Percentiles rank a stretch among this genome's conserved stretches.
phyloP scores from a whole-genome alignment of 768 basidiomycete species.

The Mycena haematopus region DNA sequence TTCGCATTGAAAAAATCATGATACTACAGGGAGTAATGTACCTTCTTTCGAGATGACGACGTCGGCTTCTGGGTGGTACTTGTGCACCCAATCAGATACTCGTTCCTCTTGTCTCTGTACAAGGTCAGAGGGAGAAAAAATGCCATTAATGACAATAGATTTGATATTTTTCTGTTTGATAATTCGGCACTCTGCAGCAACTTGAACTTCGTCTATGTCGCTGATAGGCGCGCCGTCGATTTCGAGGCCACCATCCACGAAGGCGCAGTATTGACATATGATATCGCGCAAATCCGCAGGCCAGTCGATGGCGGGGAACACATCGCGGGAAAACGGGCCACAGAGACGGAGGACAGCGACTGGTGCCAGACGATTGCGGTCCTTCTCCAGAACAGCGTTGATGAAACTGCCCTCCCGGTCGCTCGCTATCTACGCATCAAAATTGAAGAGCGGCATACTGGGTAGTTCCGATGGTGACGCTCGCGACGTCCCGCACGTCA shows the following conservation, averaged over 20 bases:
- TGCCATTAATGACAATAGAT: conserved; percentile 51
- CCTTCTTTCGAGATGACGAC: conserved; percentile 53
- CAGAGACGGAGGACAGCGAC: conserved; percentile 65
- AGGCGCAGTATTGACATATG: conserved; percentile 44
- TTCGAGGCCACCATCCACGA: conserved; percentile 40
- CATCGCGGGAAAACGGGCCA: conserved; percentile 55
- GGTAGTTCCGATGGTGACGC: conserved; percentile 60
- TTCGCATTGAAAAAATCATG: too few species aligned
- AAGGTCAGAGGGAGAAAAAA: conserved; percentile 56
- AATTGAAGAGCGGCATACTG: conserved; percentile 29
- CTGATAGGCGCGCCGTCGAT: conserved; percentile 55
- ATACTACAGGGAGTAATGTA: too few species aligned
- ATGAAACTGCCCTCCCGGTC: conserved; percentile 40
- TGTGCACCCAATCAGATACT: conserved; percentile 49
- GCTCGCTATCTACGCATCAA: too few species aligned
- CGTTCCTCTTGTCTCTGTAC: conserved; percentile 53
- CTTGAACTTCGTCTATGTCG: conserved; percentile 43
- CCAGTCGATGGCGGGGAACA: conserved; percentile 62
- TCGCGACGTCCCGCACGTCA: conserved; percentile 46
- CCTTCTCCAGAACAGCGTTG: conserved; percentile 59
- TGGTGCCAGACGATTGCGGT: conserved; percentile 50
- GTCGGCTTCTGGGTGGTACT: conserved; percentile 44
- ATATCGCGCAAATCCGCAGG: conserved; percentile 48
- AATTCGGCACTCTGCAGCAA: conserved; percentile 44
- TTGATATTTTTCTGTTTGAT: conserved; percentile 41